phyloP scores from a whole-genome alignment of 2,329 filamentous ascomycete species.

The Alternaria sp. region DNA sequence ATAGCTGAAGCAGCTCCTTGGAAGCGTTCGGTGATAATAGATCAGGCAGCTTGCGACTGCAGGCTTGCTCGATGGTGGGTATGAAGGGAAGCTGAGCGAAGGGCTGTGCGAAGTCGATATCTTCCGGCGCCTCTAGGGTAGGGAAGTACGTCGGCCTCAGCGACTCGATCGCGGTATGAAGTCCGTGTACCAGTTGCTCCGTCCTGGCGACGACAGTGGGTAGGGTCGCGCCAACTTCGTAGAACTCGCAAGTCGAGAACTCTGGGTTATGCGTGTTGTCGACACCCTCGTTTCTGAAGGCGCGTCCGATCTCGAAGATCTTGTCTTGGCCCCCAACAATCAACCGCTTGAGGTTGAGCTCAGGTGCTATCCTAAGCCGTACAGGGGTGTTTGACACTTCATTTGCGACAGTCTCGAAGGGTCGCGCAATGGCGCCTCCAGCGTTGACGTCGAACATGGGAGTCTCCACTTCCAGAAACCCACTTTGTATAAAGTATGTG shows the following conservation, averaged over 20 bases:
- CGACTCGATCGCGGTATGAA: conserved; percentile 47
- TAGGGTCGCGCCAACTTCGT: conserved; percentile 82
- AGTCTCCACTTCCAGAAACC: conserved; percentile 88
- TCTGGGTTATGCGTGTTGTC: conserved; percentile 86
- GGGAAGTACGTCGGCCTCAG: conserved; percentile 52
- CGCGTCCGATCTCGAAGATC: conserved; percentile 91
- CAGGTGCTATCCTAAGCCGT: conserved; percentile 86
- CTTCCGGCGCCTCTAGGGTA: conserved; percentile 50
- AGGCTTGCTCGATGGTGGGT: conserved; percentile 73
- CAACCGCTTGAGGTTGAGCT: conserved; percentile 92
- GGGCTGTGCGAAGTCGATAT: conserved; percentile 63
- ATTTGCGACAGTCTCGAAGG: conserved; percentile 81
- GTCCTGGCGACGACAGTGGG: conserved; percentile 77
- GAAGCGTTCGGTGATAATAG: conserved; percentile 61
- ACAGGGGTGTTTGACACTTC: conserved; percentile 76
- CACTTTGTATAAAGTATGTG: conserved; percentile 71
- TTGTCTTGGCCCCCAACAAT: conserved; percentile 86
- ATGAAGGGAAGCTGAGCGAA: conserved; percentile 81
- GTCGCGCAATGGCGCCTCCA: conserved; percentile 85
- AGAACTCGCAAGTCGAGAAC: conserved; percentile 98
- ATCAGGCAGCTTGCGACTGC: conserved; percentile 69
- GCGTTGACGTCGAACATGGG: conserved; percentile 83
- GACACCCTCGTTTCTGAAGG: conserved; percentile 87
- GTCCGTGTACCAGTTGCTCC: conserved; percentile 67
- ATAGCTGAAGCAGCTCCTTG: conserved; percentile 63